Evolutionary conservation across 164 flowering plant genomes (phyloP), one percentile per base, ranked within the genome.

Genomic region (Stephania japonica): DNA sequence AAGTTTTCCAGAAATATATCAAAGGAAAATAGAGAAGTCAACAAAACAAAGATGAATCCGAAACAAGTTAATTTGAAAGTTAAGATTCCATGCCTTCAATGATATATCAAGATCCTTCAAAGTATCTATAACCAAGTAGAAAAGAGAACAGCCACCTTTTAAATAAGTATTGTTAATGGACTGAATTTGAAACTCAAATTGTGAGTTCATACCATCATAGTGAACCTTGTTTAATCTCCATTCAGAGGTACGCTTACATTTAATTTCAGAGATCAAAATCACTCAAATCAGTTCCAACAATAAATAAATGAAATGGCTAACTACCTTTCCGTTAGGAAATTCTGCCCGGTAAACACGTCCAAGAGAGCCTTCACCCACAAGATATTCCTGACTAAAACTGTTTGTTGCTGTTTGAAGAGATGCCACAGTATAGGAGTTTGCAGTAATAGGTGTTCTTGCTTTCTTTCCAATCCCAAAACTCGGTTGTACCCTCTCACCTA

Each of bases 331-430:
- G 80, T 84, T 89, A 32, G 94, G 84, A 74, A 92, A 91, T 70
- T 92, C 97, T 69, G 89, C 99, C 75, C 81, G 88, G 79, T 94
- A 94, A 76, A 94, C 99, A 78, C 99, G 97, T 67, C 99, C 99
- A 79, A 94, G 88, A 19, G 99, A 92, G 77, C 99, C 97, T 87
- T 94, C 99, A 84, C 99, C 97, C 75, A 90, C 80, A 47, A 94
- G 85, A 79, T 72, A 82, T 78, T 94, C 99, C 83, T 88, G 92
- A 77, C 88, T 85, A 69, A 90, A 90, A 86, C 97, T 92, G 81
- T 90, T 90, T 62, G 99, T 90, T 63, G 95, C 89, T 11, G 85
- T 83, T 79, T 94, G 97, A 72, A 92, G 91, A 73, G 91, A 77
- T 70, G 97, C 97, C 78, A 94, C 91, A 43, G 95, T 87, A 72